A percentile compares a stretch with the other conserved stretches of the same genome.
These are phyloP conservation scores for Fabrea salina DNA, from an alignment of 169 alveolate species.

Conservation along the genomic window DNA sequence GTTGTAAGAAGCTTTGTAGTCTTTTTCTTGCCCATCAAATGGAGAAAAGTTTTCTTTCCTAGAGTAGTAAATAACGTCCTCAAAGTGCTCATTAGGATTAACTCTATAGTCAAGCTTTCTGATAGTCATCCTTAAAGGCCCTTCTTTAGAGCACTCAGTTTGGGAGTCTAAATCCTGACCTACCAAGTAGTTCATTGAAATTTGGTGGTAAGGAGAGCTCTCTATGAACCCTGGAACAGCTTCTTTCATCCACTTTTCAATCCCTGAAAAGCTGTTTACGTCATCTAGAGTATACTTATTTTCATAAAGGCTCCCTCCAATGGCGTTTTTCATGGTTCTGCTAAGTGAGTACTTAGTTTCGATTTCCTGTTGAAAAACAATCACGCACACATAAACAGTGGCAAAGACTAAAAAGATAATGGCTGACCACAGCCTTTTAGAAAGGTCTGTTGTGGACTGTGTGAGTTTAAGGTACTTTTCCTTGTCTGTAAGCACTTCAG, in stretches of 20 bases:
- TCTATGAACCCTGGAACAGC: not conserved
- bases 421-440: conserved; percentile 15
- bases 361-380: conserved; percentile 1
- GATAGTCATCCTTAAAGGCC: conserved; percentile 12
- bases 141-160: not conserved
- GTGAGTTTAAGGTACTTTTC: not conserved
- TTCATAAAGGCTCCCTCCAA: not conserved
- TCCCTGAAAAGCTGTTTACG: not conserved
- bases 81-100: not conserved
- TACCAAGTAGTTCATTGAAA: not conserved
- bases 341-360: not conserved
- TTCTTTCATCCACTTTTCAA: not conserved
- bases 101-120: not conserved
- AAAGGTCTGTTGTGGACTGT: not conserved
- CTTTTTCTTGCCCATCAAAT: not conserved
- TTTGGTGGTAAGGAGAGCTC: not conserved
- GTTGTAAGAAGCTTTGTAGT: not conserved
- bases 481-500: conserved; percentile 16
- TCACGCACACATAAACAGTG: not conserved
- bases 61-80: not conserved
- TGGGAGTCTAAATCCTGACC: not conserved
- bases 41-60: not conserved
- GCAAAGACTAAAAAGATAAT: conserved; percentile 4
- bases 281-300: not conserved
- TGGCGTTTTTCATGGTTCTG: not conserved